A percentile compares a stretch with the other conserved stretches of the same genome.
Evolutionary conservation across 169 alveolate genomes (phyloP).

Genomic region (Cryptosporidium parvum): DNA sequence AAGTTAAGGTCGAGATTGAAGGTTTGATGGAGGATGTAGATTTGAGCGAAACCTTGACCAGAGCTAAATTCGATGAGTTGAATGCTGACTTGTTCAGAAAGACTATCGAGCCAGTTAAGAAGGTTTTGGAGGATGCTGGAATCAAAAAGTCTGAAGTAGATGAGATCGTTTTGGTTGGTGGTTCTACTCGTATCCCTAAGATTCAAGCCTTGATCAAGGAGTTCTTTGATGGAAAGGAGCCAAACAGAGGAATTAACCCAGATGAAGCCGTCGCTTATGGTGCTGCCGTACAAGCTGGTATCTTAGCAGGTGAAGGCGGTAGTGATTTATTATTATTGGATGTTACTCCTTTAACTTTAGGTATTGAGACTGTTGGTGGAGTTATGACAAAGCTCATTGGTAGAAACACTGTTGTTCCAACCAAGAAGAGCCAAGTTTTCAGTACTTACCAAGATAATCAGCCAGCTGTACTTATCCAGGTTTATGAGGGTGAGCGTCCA

Average conservation of each 20-base stretch:
- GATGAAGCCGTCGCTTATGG: slow-evolving; percentile 98
- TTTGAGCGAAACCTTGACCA: slow-evolving; percentile 89
- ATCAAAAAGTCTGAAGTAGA: slow-evolving; percentile 91
- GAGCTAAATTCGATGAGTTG: slow-evolving; percentile 95
- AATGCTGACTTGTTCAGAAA: slow-evolving; percentile 89
- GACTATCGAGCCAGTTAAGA: slow-evolving; percentile 90
- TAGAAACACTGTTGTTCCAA: slow-evolving; percentile 95
- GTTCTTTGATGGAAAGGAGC: slow-evolving; percentile 93
- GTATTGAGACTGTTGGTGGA: slow-evolving; percentile 97
- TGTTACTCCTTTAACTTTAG: slow-evolving; percentile 95
- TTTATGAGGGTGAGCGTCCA: slow-evolving; percentile 97
- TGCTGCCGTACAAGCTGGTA: slow-evolving; percentile 97
- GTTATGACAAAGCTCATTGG: slow-evolving; percentile 95
- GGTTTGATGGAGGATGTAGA: slow-evolving; percentile 89
- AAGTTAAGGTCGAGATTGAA: slow-evolving; percentile 88
- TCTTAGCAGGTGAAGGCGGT: slow-evolving; percentile 91
- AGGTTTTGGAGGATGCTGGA: slow-evolving; percentile 90
- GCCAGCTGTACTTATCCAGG: slow-evolving; percentile 94
- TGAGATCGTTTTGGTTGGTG: slow-evolving; percentile 97
- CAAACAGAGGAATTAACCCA: slow-evolving; percentile 93
- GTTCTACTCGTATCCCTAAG: slow-evolving; percentile 95
- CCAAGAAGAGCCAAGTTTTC: slow-evolving; percentile 94
- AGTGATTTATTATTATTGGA: slow-evolving; percentile 93
- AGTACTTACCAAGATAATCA: slow-evolving; percentile 96
- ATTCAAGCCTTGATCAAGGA: slow-evolving; percentile 92